A percentile compares a stretch with the other conserved stretches of the same genome.
These are phyloP conservation scores for Linum tenue DNA, from an alignment of 345 rosid species.

Conservation along the genomic window DNA sequence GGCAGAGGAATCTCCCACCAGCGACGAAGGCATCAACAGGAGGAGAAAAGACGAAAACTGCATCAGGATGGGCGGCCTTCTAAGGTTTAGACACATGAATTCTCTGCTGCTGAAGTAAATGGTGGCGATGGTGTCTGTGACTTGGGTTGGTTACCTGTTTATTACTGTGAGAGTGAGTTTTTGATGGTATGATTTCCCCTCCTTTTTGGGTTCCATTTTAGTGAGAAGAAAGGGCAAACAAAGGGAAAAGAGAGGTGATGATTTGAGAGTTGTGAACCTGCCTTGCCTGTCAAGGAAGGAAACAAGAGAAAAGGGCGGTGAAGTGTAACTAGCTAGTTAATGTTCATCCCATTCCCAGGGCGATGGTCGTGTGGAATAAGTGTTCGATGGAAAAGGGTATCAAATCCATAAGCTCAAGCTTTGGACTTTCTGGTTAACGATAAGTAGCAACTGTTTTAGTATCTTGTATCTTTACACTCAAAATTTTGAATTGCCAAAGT, in stretches of 20 bases:
- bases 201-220: neutral
- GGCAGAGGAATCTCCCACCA: conserved; percentile 84
- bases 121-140: neutral
- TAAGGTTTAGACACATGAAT: conserved; percentile 21
- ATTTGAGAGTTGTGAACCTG: no score
- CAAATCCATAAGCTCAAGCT: no score
- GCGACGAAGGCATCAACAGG: conserved; percentile 41
- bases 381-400: neutral
- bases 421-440: no score
- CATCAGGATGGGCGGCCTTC: conserved; percentile 99
- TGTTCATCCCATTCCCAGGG: neutral
- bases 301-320: neutral
- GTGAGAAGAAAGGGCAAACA: neutral
- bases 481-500: no score
- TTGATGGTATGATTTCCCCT: neutral
- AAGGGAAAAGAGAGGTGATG: no score
- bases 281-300: neutral
- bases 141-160: neutral
- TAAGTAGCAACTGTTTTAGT: no score
- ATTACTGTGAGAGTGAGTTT: neutral
- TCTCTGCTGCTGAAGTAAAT: no score
- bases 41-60: conserved; percentile 39
- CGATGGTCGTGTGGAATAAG: neutral
- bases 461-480: no score
- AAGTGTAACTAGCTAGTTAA: neutral